A percentile compares a stretch with the other conserved stretches of the same genome.
These are phyloP conservation scores for Drosera spatulata DNA, from an alignment of 179 eudicot species.

Conservation along the genomic window DNA sequence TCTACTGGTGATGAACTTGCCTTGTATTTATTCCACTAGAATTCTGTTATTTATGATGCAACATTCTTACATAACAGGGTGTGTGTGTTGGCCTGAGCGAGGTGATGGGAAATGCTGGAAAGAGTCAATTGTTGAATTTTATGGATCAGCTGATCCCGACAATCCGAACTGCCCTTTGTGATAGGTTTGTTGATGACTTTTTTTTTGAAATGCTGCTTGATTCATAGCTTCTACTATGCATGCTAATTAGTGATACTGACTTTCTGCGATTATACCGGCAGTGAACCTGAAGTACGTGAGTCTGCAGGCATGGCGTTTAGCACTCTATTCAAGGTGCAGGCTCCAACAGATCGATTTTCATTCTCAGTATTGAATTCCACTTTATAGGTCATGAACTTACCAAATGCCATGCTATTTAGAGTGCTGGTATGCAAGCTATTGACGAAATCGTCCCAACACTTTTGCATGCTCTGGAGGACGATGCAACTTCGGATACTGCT, in stretches of 20 bases:
- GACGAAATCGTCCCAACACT: conserved; percentile 99
- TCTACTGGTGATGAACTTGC: background rate
- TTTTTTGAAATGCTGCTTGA: background rate
- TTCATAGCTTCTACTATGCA: background rate
- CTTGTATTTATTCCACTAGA: background rate
- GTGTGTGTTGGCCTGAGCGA: conserved; percentile 97
- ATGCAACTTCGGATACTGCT: conserved; percentile 84
- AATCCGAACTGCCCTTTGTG: conserved; percentile 95
- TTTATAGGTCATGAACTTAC: background rate
- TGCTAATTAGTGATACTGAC: background rate
- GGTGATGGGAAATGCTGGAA: conserved; percentile 98
- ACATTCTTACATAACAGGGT: conserved; percentile 37
- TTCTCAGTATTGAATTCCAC: background rate
- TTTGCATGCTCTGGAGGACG: conserved; percentile 94
- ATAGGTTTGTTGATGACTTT: conserved; percentile 43
- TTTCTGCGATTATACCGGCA: conserved; percentile 15
- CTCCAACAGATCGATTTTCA: conserved; percentile 2
- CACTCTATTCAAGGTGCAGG: conserved; percentile 84
- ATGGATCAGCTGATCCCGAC: conserved; percentile 95
- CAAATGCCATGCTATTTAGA: conserved; percentile 29
- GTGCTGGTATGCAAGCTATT: conserved; percentile 99
- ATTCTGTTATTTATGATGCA: background rate
- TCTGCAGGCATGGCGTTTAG: conserved; percentile 94
- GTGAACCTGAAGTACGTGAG: conserved; percentile 86
- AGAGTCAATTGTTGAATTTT: conserved; percentile 75